These are phyloP conservation scores for Acanthamoeba healyi DNA, from an alignment of 208 protist species.

Conservation along the genomic window DNA sequence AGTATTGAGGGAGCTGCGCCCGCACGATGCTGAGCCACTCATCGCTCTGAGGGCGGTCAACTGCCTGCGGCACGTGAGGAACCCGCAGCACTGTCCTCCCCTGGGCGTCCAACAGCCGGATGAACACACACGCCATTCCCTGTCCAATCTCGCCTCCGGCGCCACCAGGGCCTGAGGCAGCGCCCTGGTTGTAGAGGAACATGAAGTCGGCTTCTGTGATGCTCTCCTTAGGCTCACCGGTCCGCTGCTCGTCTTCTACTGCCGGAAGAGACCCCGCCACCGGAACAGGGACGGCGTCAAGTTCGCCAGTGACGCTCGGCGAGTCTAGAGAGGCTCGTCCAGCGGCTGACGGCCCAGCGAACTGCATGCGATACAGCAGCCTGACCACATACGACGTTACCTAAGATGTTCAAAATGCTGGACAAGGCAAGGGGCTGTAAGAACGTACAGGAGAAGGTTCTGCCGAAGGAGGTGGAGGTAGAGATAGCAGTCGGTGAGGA, in stretches of 20 bases:
- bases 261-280: background rate
- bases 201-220: constrained; percentile 59
- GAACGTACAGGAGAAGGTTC: constrained; percentile 60
- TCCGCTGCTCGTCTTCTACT: background rate
- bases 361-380: constrained; percentile 64
- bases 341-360: background rate
- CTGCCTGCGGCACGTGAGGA: constrained; percentile 30
- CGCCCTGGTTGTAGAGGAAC: constrained; percentile 73
- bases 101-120: constrained; percentile 22
- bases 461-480: constrained; percentile 69
- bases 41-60: background rate
- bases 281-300: background rate
- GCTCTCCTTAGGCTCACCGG: background rate
- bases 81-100: background rate
- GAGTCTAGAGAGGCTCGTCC: background rate
- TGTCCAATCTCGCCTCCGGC: constrained; percentile 4
- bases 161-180: background rate
- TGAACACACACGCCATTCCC: constrained; percentile 57
- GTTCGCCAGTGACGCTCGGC: background rate
- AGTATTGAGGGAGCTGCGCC: background rate
- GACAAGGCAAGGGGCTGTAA: background rate
- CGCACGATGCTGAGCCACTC: constrained; percentile 54
- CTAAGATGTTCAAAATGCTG: no score
- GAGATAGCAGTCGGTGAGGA: constrained; percentile 64
- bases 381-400: background rate